Evolutionary conservation across 2,329 filamentous ascomycete genomes (phyloP).

Genomic region (Diaporthe aspalathi): DNA sequence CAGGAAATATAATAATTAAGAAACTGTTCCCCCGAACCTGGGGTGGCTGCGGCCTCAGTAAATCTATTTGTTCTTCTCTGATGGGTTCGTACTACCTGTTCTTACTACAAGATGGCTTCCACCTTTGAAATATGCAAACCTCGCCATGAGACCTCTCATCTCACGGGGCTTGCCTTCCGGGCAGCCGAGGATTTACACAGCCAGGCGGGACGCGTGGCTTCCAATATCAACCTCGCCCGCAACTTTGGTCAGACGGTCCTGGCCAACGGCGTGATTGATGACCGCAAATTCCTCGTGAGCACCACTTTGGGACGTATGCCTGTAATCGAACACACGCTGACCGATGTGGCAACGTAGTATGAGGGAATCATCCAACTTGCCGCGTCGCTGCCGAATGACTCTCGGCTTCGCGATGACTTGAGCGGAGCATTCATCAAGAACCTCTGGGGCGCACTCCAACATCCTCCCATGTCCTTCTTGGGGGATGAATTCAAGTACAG

Average conservation of each 20-base stretch:
- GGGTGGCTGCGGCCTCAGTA: neutral
- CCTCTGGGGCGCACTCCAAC: neutral
- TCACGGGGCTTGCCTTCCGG: neutral
- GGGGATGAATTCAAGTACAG: slow-evolving; percentile 2
- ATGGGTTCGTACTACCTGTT: too few relatives aligned
- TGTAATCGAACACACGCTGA: neutral
- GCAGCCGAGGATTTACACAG: slow-evolving; percentile 6
- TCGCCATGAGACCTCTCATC: neutral
- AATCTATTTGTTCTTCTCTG: too few relatives aligned
- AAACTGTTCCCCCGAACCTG: neutral
- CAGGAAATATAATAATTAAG: neutral
- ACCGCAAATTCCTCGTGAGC: slow-evolving; percentile 13
- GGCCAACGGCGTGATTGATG: neutral
- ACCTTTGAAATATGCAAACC: neutral
- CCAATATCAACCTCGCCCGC: slow-evolving; percentile 5
- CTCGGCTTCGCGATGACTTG: slow-evolving; percentile 11
- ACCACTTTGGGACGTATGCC: neutral
- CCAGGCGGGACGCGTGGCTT: neutral
- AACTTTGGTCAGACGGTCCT: slow-evolving; percentile 8
- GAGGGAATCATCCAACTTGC: slow-evolving; percentile 5
- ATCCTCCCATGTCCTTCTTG: slow-evolving; percentile 4
- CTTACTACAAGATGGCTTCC: neutral
- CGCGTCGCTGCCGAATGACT: slow-evolving; percentile 1
- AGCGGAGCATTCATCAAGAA: slow-evolving; percentile 12
- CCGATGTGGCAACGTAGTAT: neutral